Base-by-base conservation (phyloP, 2,329 filamentous ascomycete species). In the Aspergillus vadensis region DNA sequence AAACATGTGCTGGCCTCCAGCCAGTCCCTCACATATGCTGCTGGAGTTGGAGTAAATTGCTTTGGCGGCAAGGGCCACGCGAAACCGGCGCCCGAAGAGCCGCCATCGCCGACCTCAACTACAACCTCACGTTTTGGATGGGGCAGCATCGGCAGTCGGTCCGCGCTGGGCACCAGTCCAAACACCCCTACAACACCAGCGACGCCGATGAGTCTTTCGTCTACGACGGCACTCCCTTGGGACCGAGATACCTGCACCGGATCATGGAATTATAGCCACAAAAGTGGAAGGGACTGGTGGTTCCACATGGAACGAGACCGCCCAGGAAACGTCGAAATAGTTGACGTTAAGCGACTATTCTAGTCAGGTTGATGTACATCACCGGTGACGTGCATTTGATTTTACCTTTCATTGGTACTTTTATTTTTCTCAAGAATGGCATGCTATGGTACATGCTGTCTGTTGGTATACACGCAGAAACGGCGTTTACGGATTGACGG, bases 221-320 rank as follows among this genome's bases (percentile, higher is more conserved):
- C 70, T 6, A 64, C 65, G 6, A 62, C 65, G 2, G 65, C 67
- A 25, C 67, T 77, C 6, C 75, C 74, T 10, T 79, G 76, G 76
- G 72, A 75, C 17, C 74, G 73, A 58, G 77, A 79, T 55, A 73
- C 71, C n/a, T 80, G 77, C 61, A 79, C 76, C 43, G 77, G 77
- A 8, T 74, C 76, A 5, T 80, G 77, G 77, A 80, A 80, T 60
- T 72, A 72, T 47, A 66, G 68, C 17, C 76, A 79, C 62, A 75
- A 73, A 57, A 67, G 55, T 43, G 77, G 77, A 23, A 74, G 76
- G 39, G 77, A 79, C 23, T 80, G 77, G 77, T 79, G 77, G 77
- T 77, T 74, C 59, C 77, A 80, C 60, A 73, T 78, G 67, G 77
- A 80, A 65, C 72, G 77, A 43, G 77, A 79, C 60, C 75, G 76